Percentiles rank a stretch among this genome's conserved stretches.
Evolutionary conservation across 2,329 filamentous ascomycete species (phyloP).

Genomic region (Dothidotthia symphoricarpi): DNA sequence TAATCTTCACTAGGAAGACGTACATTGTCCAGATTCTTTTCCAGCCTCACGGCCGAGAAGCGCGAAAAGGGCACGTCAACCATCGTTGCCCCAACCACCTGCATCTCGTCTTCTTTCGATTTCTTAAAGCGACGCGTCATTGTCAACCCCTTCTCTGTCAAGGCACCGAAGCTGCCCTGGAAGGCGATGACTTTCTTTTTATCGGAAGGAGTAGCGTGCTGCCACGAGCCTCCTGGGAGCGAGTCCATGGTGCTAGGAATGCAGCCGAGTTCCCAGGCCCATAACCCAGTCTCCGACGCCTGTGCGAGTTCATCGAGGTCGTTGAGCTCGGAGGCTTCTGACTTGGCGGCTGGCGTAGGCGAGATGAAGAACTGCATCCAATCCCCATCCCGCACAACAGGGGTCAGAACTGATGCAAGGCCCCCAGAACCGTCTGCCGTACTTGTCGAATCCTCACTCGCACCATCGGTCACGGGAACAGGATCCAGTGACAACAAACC

Average conservation of each 20-base stretch:
- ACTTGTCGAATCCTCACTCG: conserved; percentile 2
- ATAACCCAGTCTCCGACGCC: conserved; percentile 1
- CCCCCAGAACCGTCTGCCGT: conserved; percentile 23
- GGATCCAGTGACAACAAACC: conserved; percentile 78
- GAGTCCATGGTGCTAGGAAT: conserved; percentile 48
- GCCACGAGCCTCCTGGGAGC: conserved; percentile 24
- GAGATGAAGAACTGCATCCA: conserved; percentile 50
- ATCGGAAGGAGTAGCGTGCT: conserved; percentile 8
- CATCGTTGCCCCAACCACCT: conserved; percentile 40
- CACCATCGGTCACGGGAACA: conserved; percentile 10
- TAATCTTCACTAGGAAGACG: conserved; percentile 1
- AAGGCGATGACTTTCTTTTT: conserved; percentile 19
- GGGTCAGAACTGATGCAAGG: conserved; percentile 46
- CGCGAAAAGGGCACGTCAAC: conserved; percentile 52
- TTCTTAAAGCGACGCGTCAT: conserved; percentile 14
- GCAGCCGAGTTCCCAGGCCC: conserved; percentile 41
- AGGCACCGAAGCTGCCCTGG: conserved; percentile 58
- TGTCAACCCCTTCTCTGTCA: conserved; percentile 57
- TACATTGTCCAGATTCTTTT: background rate
- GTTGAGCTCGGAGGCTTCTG: background rate
- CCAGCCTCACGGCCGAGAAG: conserved; percentile 17
- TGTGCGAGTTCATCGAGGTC: conserved; percentile 2
- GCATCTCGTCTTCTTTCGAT: background rate
- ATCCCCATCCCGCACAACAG: conserved; percentile 63
- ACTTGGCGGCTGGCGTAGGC: conserved; percentile 6